Conservation (phyloP, 352 stramenopile species). For the Globisporangium apiculatum region DNA sequence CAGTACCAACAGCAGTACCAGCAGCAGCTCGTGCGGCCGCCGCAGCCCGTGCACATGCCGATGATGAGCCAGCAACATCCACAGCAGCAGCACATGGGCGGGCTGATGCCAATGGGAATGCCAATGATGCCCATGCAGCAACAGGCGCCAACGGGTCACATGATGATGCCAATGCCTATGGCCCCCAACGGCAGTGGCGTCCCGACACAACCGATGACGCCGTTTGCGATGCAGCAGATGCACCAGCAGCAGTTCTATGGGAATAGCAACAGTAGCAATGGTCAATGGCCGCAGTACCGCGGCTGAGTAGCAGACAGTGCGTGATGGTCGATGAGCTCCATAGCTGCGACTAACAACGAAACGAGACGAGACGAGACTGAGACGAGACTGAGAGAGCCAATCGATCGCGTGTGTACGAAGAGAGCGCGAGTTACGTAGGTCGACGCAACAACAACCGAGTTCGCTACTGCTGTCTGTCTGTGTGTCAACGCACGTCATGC, state of each 20-base stretch:
- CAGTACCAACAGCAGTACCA: not conserved
- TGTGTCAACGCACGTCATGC: no score
- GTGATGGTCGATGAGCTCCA: no score
- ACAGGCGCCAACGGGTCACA: constrained; percentile 10
- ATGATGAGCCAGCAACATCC: not conserved
- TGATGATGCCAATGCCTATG: constrained; percentile 6
- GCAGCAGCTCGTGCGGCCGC: constrained; percentile 27
- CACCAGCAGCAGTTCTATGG: constrained; percentile 3
- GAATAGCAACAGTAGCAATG: constrained; percentile 6
- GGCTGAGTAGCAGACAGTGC: constrained; percentile 2
- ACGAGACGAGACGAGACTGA: no score
- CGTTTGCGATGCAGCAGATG: constrained; percentile 10
- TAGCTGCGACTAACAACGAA: no score
- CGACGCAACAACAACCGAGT: no score
- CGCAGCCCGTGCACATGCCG: constrained; percentile 20
- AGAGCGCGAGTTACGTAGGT: no score
- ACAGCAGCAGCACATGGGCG: constrained; percentile 4
- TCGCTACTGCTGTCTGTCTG: no score
- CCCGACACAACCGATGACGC: constrained; percentile 8
- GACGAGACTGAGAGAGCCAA: no score
- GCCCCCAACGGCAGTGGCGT: no score
- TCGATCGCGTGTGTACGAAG: no score
- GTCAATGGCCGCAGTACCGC: constrained; percentile 4
- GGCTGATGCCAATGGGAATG: constrained; percentile 5
- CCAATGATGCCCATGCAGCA: constrained; percentile 17